phyloP scores from a whole-genome alignment of 805 yeast genomes.

The Candida tammaniensis region DNA sequence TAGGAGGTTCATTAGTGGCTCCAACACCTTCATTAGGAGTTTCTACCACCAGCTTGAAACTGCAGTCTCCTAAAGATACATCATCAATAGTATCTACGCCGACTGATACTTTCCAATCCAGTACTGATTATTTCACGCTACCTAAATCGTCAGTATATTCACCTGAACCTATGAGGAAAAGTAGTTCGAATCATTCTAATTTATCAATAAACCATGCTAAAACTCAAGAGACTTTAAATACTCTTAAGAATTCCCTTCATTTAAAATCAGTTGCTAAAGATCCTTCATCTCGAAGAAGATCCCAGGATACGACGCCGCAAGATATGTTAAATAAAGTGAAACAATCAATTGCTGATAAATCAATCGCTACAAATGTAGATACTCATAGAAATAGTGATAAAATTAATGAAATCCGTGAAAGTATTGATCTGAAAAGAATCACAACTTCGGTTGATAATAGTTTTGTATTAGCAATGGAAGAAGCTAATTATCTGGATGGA shows the following conservation, averaged over 20 bases:
- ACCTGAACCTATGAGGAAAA: slow-evolving; percentile 6
- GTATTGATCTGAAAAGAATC: slow-evolving; percentile 35
- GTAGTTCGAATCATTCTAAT: slow-evolving; percentile 12
- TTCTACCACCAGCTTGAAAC: background rate
- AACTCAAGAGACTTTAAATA: slow-evolving; percentile 14
- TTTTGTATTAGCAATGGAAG: slow-evolving; percentile 6
- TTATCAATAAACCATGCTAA: slow-evolving; percentile 10
- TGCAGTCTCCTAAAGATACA: background rate
- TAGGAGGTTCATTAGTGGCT: background rate
- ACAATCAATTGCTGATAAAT: slow-evolving; percentile 23
- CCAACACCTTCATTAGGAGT: slow-evolving; percentile 3
- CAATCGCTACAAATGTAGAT: slow-evolving; percentile 10
- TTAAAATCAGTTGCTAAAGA: slow-evolving; percentile 8
- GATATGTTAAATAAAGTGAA: slow-evolving; percentile 26
- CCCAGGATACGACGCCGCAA: slow-evolving; percentile 15
- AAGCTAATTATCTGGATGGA: slow-evolving; percentile 4
- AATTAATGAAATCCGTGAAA: slow-evolving; percentile 32
- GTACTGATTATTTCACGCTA: slow-evolving; percentile 9
- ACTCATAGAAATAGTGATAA: background rate
- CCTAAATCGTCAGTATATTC: slow-evolving; percentile 3
- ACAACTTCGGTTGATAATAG: slow-evolving; percentile 12
- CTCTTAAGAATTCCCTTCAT: slow-evolving; percentile 9
- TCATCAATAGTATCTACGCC: background rate
- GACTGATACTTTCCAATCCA: slow-evolving; percentile 1
- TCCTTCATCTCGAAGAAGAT: slow-evolving; percentile 8